Percentiles rank a stretch among this genome's conserved stretches.
phyloP scores from a whole-genome alignment of 2,329 filamentous ascomycete species.

The Corinectria fuckeliana region DNA sequence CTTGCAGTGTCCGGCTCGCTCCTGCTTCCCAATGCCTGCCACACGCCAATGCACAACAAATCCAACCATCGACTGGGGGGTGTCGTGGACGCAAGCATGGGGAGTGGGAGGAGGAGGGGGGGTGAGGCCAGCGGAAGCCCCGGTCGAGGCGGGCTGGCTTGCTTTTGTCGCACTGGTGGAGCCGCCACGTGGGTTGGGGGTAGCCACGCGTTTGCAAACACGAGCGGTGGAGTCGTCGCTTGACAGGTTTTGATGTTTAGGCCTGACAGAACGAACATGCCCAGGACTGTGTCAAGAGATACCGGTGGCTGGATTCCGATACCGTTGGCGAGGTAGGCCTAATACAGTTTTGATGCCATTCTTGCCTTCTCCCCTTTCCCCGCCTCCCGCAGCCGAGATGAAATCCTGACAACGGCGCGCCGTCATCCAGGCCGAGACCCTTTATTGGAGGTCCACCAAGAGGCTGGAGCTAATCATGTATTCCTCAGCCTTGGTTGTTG shows the following conservation, averaged over 20 bases:
- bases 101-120: slow-evolving; percentile 37
- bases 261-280: too few relatives aligned
- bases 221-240: slow-evolving; percentile 32
- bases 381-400: slow-evolving; percentile 2
- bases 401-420: slow-evolving; percentile 1
- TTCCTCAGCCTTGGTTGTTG: slow-evolving; percentile 14
- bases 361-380: not conserved
- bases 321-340: not conserved
- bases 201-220: slow-evolving; percentile 36
- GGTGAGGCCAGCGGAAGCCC: slow-evolving; percentile 25
- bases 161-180: slow-evolving; percentile 25
- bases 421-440: slow-evolving; percentile 6
- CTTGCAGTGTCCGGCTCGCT: slow-evolving; percentile 6
- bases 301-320: not conserved
- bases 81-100: not conserved
- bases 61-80: not conserved
- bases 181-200: slow-evolving; percentile 40
- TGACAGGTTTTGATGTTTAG: slow-evolving; percentile 10
- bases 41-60: not conserved
- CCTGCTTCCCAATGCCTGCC: not conserved
- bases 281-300: slow-evolving; percentile 14
- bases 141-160: slow-evolving; percentile 17
- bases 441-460: slow-evolving; percentile 19
- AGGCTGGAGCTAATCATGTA: slow-evolving; percentile 15
- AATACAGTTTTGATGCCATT: not conserved